Evolutionary conservation across 2,329 filamentous ascomycete genomes (phyloP).

Genomic region (Neonectria magnoliae): DNA sequence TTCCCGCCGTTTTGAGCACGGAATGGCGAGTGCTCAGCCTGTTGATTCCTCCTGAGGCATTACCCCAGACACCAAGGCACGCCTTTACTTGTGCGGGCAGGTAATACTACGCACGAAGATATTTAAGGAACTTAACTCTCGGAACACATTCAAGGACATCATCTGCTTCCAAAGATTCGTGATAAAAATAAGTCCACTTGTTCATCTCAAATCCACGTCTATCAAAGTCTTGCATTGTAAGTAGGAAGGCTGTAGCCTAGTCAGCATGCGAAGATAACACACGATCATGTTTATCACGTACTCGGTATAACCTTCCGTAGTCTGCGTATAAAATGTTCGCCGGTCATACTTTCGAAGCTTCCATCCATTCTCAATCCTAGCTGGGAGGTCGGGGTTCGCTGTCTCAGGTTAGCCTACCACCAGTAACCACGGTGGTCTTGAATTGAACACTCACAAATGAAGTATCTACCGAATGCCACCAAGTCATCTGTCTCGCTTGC

Average conservation of each 20-base stretch:
- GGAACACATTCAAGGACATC: too few relatives aligned
- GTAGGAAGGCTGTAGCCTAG: conserved; percentile 23
- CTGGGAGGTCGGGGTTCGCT: conserved; percentile 41
- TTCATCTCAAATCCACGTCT: neutral
- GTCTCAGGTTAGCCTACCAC: conserved; percentile 9
- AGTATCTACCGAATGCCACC: conserved; percentile 48
- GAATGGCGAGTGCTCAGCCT: neutral
- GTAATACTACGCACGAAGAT: too few relatives aligned
- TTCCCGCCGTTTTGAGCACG: too few relatives aligned
- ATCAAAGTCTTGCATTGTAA: conserved; percentile 27
- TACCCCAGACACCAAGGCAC: neutral
- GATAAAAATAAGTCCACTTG: neutral
- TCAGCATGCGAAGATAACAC: conserved; percentile 7
- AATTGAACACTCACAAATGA: conserved; percentile 36
- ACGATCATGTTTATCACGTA: conserved; percentile 10
- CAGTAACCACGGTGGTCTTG: neutral
- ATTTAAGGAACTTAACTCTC: too few relatives aligned
- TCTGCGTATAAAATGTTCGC: conserved; percentile 33
- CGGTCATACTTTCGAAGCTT: conserved; percentile 36
- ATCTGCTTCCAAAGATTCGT: neutral
- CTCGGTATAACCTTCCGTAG: conserved; percentile 36
- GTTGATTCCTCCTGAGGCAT: neutral
- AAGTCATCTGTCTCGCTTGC: conserved; percentile 48
- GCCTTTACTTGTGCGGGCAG: too few relatives aligned
- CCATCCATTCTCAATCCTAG: conserved; percentile 39